Conservation (phyloP, 371 early-diverging fungal genomes). For the Synchytrium microbalum region DNA sequence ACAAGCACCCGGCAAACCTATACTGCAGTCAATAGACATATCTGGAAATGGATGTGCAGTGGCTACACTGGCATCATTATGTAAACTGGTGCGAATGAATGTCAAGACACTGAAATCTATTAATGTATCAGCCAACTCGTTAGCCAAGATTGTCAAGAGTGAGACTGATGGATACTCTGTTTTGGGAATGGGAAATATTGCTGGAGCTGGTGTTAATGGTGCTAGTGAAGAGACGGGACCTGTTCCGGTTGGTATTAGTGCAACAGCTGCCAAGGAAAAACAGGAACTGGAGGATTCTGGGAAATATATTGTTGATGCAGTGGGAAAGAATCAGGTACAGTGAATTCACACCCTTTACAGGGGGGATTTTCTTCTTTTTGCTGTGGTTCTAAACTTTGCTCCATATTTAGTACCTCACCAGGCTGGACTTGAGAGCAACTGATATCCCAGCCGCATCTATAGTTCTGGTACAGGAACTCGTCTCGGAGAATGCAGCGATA, state of each 20-base stretch:
- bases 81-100: slow-evolving; percentile 25
- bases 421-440: slow-evolving; percentile 35
- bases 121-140: slow-evolving; percentile 36
- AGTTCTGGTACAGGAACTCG: slow-evolving; percentile 37
- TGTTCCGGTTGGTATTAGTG: slow-evolving; percentile 4
- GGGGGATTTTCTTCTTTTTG: background rate
- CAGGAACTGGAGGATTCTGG: slow-evolving; percentile 25
- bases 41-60: slow-evolving; percentile 29
- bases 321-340: slow-evolving; percentile 38
- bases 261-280: background rate
- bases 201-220: slow-evolving; percentile 1
- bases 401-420: slow-evolving; percentile 30
- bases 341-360: background rate
- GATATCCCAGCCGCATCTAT: slow-evolving; percentile 31
- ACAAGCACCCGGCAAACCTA: slow-evolving; percentile 10
- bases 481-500: slow-evolving; percentile 29
- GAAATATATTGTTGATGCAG: slow-evolving; percentile 39
- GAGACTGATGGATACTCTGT: background rate
- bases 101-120: slow-evolving; percentile 16
- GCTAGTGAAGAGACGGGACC: slow-evolving; percentile 1
- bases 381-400: background rate
- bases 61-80: slow-evolving; percentile 21
- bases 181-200: slow-evolving; percentile 1
- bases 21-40: slow-evolving; percentile 22
- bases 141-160: slow-evolving; percentile 12